These are phyloP conservation scores for Aphanomyces stellatus DNA, from an alignment of 352 stramenopile genomes.

Conservation along the genomic window DNA sequence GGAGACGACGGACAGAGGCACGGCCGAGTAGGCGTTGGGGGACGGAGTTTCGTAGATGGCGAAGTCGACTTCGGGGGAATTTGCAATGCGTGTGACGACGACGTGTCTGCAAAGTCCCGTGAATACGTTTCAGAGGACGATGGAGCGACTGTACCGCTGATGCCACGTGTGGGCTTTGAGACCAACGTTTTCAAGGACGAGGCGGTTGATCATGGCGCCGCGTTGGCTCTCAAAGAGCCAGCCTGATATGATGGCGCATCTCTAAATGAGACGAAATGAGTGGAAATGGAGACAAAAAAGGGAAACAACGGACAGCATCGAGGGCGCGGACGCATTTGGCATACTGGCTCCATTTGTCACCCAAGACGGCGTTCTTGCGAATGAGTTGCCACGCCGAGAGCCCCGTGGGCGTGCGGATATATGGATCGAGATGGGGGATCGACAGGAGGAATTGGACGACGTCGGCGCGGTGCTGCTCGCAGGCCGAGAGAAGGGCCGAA, in stretches of 20 bases:
- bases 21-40: background rate
- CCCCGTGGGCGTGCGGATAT: slow-evolving; percentile 30
- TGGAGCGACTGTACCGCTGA: background rate
- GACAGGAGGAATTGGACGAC: slow-evolving; percentile 59
- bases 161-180: slow-evolving; percentile 11
- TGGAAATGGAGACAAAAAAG: background rate
- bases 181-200: slow-evolving; percentile 8
- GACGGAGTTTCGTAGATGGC: no score
- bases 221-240: slow-evolving; percentile 16
- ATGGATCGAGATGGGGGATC: slow-evolving; percentile 37
- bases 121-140: no score
- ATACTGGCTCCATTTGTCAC: slow-evolving; percentile 34
- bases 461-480: slow-evolving; percentile 47
- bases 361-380: slow-evolving; percentile 6
- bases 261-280: background rate
- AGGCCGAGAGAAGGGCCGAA: slow-evolving; percentile 50
- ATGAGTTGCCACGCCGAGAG: slow-evolving; percentile 31
- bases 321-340: slow-evolving; percentile 6
- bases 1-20: background rate
- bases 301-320: background rate
- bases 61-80: no score
- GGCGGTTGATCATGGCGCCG: slow-evolving; percentile 6
- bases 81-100: no score
- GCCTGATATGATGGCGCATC: background rate
- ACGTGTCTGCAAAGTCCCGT: no score